phyloP scores from a whole-genome alignment of 352 stramenopile species.

The Saprolegnia parasitica region DNA sequence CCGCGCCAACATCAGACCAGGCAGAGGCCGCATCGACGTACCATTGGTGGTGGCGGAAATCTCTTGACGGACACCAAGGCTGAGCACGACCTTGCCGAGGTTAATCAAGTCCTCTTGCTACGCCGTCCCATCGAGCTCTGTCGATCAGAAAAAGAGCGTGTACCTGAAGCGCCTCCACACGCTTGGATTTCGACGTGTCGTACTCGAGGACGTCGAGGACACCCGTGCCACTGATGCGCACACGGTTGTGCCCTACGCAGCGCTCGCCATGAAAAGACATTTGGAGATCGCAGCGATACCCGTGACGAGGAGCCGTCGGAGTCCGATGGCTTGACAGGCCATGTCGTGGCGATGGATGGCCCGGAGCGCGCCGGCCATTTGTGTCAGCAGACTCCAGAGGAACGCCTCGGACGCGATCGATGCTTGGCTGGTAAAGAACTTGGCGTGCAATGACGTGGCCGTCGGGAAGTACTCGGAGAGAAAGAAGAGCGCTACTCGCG shows the following conservation, averaged over 20 bases:
- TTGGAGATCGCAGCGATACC: conserved; percentile 15
- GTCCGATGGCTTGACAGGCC: conserved; percentile 58
- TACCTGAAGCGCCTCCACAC: conserved; percentile 49
- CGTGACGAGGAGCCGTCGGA: conserved; percentile 63
- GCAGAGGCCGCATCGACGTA: neutral
- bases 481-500: conserved; percentile 28
- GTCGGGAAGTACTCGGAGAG: conserved; percentile 25
- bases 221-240: conserved; percentile 72
- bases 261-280: too few species aligned
- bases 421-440: neutral
- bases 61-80: conserved; percentile 22
- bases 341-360: conserved; percentile 50
- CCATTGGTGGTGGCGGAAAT: neutral
- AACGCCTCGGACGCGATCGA: conserved; percentile 15
- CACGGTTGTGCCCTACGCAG: conserved; percentile 37
- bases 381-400: conserved; percentile 21
- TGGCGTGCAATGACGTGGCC: conserved; percentile 26
- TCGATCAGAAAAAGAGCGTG: neutral
- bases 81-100: conserved; percentile 40
- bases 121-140: neutral
- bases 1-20: neutral
- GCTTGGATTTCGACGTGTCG: conserved; percentile 50
- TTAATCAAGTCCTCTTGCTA: conserved; percentile 61
- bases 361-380: conserved; percentile 30
- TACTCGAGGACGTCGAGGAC: conserved; percentile 85